A percentile compares a stretch with the other conserved stretches of the same genome.
These are phyloP conservation scores for Eucalyptus albens DNA, from an alignment of 345 rosid species.

Conservation along the genomic window DNA sequence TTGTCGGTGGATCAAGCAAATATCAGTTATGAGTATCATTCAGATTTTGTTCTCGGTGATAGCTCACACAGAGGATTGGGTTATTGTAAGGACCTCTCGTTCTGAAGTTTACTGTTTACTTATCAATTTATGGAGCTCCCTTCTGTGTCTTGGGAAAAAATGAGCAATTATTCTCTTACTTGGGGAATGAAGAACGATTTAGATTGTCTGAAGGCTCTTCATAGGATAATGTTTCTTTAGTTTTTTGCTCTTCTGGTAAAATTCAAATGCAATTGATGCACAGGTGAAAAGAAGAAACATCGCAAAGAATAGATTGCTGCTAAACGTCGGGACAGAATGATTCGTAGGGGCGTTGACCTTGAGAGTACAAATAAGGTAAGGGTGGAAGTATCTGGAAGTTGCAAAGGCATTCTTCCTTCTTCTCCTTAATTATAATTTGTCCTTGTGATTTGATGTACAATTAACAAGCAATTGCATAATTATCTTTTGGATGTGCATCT, in stretches of 20 bases:
- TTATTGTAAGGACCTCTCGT: no score
- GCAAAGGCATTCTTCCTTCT: background rate
- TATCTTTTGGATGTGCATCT: background rate
- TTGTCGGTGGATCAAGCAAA: no score
- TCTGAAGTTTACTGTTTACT: no score
- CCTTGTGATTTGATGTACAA: background rate
- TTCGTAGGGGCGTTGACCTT: slow-evolving; percentile 66
- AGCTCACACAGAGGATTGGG: no score
- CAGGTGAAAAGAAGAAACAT: slow-evolving; percentile 80
- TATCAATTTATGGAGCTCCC: no score
- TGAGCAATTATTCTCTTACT: no score
- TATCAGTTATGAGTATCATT: no score
- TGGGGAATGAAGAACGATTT: no score
- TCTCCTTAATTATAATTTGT: background rate
- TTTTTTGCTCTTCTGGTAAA: background rate
- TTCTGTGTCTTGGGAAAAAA: no score
- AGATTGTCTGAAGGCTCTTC: no score
- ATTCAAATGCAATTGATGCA: background rate
- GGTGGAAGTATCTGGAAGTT: background rate
- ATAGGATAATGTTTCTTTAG: background rate
- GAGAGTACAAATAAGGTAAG: slow-evolving; percentile 53
- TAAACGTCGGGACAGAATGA: slow-evolving; percentile 78
- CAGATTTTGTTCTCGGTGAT: no score
- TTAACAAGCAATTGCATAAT: background rate
- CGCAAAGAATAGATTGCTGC: slow-evolving; percentile 69